These are phyloP conservation scores for Amaranthus palmeri DNA, from an alignment of 148 eudicot species.

Conservation along the genomic window DNA sequence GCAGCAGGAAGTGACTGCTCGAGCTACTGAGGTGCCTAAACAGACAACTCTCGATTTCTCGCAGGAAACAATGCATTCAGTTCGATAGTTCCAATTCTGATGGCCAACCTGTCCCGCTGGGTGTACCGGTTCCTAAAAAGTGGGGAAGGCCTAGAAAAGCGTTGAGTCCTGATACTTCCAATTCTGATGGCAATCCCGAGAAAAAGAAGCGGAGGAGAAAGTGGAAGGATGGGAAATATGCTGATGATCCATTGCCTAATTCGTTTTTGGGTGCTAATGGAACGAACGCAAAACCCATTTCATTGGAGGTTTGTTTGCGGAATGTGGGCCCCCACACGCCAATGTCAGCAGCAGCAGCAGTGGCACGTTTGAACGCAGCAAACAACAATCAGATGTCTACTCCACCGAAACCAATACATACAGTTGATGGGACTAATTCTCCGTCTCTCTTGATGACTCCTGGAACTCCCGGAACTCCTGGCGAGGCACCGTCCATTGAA, in stretches of 20 bases:
- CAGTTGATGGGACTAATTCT: conserved; percentile 12
- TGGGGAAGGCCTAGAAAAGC: conserved; percentile 28
- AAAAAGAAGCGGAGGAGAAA: conserved; percentile 23
- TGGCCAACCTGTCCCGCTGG: conserved; percentile 14
- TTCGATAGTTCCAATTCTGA: too few relatives aligned
- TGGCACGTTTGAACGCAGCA: conserved; percentile 18
- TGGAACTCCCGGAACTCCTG: conserved; percentile 11
- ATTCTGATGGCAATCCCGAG: conserved; percentile 15
- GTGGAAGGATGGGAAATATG: conserved; percentile 19
- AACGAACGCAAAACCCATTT: conserved; percentile 31
- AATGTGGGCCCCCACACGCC: conserved; percentile 26
- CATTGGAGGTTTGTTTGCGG: conserved; percentile 32
- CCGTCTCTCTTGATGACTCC: conserved; percentile 24
- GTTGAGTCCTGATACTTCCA: conserved; percentile 2
- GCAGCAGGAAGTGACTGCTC: conserved; percentile 19
- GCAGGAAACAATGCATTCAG: conserved; percentile 12
- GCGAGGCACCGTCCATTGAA: conserved; percentile 38
- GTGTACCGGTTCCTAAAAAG: conserved; percentile 30
- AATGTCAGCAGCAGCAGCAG: conserved; percentile 7
- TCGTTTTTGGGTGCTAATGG: conserved; percentile 12
- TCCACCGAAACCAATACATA: conserved; percentile 15
- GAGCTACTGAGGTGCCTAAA: conserved; percentile 15
- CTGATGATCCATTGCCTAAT: conserved; percentile 18
- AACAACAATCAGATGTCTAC: conserved; percentile 19
- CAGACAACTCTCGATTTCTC: conserved; percentile 16